Evolutionary conservation across 169 alveolate genomes (phyloP).

Genomic region (Plasmodium coatneyi): DNA sequence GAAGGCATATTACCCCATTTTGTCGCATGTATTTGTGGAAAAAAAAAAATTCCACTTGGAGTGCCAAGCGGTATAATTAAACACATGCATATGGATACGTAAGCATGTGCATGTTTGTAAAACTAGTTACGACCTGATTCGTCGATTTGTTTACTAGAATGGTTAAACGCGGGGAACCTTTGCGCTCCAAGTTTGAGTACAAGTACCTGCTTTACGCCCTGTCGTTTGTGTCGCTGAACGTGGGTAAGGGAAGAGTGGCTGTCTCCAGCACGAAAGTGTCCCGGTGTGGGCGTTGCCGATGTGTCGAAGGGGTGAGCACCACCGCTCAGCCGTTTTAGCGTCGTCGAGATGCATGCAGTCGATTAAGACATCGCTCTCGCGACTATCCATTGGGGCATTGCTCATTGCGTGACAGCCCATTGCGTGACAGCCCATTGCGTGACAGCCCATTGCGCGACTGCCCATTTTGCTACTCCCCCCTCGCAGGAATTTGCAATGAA

Average conservation of each 20-base stretch:
- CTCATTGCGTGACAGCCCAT: too few species aligned
- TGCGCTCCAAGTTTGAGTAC: slow-evolving; percentile 43
- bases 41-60: background rate
- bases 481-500: slow-evolving; percentile 54
- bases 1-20: background rate
- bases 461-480: background rate
- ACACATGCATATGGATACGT: background rate
- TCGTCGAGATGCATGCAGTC: background rate
- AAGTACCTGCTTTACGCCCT: slow-evolving; percentile 46
- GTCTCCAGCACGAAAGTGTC: background rate
- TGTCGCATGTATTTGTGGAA: background rate
- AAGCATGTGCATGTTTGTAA: background rate
- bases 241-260: slow-evolving; percentile 16
- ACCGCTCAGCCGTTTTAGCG: background rate
- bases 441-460: background rate
- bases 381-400: background rate
- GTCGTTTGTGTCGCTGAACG: slow-evolving; percentile 44
- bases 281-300: background rate
- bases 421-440: background rate
- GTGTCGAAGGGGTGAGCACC: background rate
- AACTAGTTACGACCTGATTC: background rate
- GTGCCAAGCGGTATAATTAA: background rate
- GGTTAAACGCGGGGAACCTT: slow-evolving; percentile 18
- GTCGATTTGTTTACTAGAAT: slow-evolving; percentile 29
- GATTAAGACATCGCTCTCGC: background rate